Evolutionary conservation across 2,329 filamentous ascomycete genomes (phyloP), one percentile per base, ranked within the genome.

Genomic region (Samsoniella hepiali): DNA sequence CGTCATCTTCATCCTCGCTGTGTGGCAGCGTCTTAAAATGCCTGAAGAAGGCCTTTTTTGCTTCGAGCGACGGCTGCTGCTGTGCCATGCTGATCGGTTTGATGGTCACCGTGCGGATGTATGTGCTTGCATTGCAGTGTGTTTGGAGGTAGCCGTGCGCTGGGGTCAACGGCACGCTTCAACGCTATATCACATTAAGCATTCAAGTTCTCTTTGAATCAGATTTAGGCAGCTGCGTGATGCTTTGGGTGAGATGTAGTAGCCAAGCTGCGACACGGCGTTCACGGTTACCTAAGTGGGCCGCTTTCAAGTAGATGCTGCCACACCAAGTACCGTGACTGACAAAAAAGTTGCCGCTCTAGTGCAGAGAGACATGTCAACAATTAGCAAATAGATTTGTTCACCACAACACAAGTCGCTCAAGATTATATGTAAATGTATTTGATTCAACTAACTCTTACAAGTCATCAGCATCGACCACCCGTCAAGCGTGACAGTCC

Each of bases 31-130:
- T 68, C 15, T 75, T 71, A 0, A 84, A 70, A n/a, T 71, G 70
- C n/a, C 73, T 66, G 66, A 84, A 85, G 65, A 80, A 82, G 0
- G 74, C 77, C 29, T 71, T 54, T 68, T 85, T 85, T 42, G 80
- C 78, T 57, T 74, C 68, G 7, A 79, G 65, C 10, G 71, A 58
- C 17, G 63, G 57, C 50, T 63, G 31, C 5, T 53, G 53, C n/a
- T 38, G 32, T 32, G 40, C 40, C 73, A 75, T 74, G 62, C 5
- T 65, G 54, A 17, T 47, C 27, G 17, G 32, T 15, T 38, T 13
- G 11, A 34, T 17, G 17, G 54, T 42, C 54, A 58, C n/a, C 42
- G 42, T 27, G 5, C 47, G 22, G 17, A 22, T 36, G 31, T 13
- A 5, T n/a, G 22, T 22, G 40, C 27, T 8, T 17, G 54, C 34